Base-by-base conservation (phyloP, 1,139 yeast genomes). In the Nakaseomyces delphensis region DNA sequence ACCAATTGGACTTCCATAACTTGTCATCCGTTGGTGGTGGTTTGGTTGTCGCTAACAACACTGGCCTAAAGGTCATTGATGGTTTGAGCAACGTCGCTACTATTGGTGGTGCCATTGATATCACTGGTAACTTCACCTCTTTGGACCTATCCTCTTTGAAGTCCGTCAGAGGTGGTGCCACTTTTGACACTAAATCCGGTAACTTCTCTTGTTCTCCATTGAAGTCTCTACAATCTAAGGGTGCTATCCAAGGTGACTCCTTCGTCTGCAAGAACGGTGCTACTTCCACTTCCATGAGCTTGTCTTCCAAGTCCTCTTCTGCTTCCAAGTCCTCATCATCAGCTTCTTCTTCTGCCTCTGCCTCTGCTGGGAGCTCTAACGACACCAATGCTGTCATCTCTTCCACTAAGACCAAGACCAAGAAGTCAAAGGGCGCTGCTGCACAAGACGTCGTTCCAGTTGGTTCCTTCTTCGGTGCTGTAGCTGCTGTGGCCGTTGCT, bases 81-180 rank as follows among this genome's bases (percentile, higher is more conserved):
- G 91, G 89, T 60, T 85, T 91, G 77, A 79, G 80, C 55, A 65
- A 73, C 55, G 75, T 91, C 61, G 66, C 72, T 63, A 66, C 82
- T 47, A 77, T 91, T 58, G 85, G 83, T 63, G 97, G 97, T 74
- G 89, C 97, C 57, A 77, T 91, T 56, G 73, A 73, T 65, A 70
- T 89, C 54, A 69, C 68, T 54, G 99, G 99, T 73, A 68, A 75
- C 65, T 86, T 89, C 69, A 72, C 77, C 64, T 76, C 78, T 60
- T 93, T 94, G 64, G 69, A 85, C 51, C 75, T 91, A 65, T 77
- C 80, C 53, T 62, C 76, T 29, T 77, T 91, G 65, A 71, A 68
- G 57, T 76, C 81, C 59, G 95, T 93, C 62, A 76, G 77, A 65
- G 98, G 98, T 76, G 96, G 95, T 67, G 94, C 89, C 70, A 70